Evolutionary conservation across 495 filamentous ascomycete species (phyloP).

Genomic region (Aspergillus mulundensis): DNA sequence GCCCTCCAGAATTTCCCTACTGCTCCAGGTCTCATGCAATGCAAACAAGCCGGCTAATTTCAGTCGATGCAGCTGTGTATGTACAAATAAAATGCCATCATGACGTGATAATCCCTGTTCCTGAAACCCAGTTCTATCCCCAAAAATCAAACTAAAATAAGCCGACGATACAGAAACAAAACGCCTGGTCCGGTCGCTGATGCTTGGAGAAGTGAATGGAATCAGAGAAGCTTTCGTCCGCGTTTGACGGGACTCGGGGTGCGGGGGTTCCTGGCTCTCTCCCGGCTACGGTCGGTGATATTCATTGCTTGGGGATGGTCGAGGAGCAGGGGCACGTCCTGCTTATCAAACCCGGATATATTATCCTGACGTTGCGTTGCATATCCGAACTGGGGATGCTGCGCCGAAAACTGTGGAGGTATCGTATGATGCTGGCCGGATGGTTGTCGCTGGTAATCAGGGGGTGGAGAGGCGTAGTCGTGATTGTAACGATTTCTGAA

Average conservation of each 20-base stretch:
- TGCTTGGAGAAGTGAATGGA: conserved; percentile 4
- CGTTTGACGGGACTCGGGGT: conserved; percentile 41
- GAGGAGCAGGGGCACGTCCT: conserved; percentile 33
- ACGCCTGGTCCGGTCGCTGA: conserved; percentile 14
- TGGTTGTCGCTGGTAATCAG: conserved; percentile 20
- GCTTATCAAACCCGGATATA: conserved; percentile 17
- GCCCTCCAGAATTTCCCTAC: not conserved
- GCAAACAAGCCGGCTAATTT: not conserved
- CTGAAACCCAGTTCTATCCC: not conserved
- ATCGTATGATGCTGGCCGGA: conserved; percentile 24
- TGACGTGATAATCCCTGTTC: not conserved
- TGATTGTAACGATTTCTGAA: conserved; percentile 38
- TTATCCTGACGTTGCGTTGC: conserved; percentile 21
- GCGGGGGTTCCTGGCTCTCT: conserved; percentile 32
- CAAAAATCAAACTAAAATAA: not conserved
- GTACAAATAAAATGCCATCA: not conserved
- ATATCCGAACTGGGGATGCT: conserved; percentile 28
- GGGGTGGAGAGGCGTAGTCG: conserved; percentile 25
- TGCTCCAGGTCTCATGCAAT: not conserved
- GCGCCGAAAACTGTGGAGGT: conserved; percentile 22
- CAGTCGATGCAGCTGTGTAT: not conserved
- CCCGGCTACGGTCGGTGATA: conserved; percentile 35
- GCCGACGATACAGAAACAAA: not conserved
- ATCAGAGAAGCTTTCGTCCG: conserved; percentile 23
- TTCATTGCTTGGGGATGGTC: conserved; percentile 30